A percentile compares a stretch with the other conserved stretches of the same genome.
Conservation (phyloP, 345 rosid species). For the Lenwebbia sp. region DNA sequence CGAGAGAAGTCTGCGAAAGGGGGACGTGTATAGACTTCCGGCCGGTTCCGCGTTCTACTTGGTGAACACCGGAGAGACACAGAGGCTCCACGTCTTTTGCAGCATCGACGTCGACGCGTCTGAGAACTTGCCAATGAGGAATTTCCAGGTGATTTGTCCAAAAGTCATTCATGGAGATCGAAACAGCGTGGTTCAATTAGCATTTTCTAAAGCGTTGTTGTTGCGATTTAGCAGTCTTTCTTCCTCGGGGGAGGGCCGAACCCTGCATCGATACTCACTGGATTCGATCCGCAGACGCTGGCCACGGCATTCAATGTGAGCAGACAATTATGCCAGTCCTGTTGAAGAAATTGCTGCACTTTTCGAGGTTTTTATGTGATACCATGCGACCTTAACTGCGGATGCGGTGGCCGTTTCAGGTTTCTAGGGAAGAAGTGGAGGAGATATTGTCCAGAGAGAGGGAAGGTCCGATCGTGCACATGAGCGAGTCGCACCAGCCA, state of each 20-base stretch:
- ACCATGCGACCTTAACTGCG: not conserved
- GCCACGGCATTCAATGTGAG: conserved; percentile 74
- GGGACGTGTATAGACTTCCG: conserved; percentile 53
- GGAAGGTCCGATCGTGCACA: conserved; percentile 52
- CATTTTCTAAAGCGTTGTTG: not conserved
- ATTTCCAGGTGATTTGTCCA: conserved; percentile 45
- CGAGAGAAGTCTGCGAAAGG: conserved; percentile 39
- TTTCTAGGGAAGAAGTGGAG: conserved; percentile 25
- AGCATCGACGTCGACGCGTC: conserved; percentile 72
- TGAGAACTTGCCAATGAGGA: conserved; percentile 44
- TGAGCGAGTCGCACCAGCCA: conserved; percentile 29
- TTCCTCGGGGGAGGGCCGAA: conserved; percentile 78
- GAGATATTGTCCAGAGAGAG: conserved; percentile 24
- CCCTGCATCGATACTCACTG: conserved; percentile 48
- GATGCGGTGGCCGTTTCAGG: conserved; percentile 17
- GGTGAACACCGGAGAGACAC: conserved; percentile 43
- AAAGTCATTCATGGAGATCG: conserved; percentile 1
- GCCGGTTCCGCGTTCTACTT: conserved; percentile 84
- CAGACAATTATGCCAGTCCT: not conserved
- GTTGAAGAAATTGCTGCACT: not conserved
- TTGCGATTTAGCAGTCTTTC: conserved; percentile 45
- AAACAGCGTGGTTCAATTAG: conserved; percentile 18
- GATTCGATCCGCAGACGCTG: conserved; percentile 52
- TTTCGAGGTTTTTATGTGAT: not conserved
- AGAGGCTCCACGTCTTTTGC: conserved; percentile 60